Evolutionary conservation across 2,329 filamentous ascomycete species (phyloP).

Genomic region (Cercospora sojina): DNA sequence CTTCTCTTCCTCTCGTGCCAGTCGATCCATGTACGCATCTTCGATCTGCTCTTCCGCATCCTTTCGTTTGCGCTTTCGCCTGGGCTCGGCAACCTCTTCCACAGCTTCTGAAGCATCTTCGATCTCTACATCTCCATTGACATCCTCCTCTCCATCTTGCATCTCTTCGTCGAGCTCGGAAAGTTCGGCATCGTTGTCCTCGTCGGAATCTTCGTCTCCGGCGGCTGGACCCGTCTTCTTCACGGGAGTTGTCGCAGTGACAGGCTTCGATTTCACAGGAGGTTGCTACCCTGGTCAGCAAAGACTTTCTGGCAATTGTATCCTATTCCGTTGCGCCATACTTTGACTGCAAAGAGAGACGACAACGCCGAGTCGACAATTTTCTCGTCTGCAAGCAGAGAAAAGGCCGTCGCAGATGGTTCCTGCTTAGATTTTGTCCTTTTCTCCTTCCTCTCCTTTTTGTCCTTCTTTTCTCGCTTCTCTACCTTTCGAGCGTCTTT

Average conservation of each 20-base stretch:
- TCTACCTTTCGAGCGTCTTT: conserved; percentile 21
- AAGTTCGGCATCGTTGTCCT: conserved; percentile 32
- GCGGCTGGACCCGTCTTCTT: conserved; percentile 1
- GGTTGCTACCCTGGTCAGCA: conserved; percentile 38
- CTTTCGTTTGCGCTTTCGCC: conserved; percentile 55
- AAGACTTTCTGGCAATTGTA: conserved; percentile 8
- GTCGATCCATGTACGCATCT: conserved; percentile 65
- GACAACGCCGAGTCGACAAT: conserved; percentile 46
- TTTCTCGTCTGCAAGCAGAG: conserved; percentile 38
- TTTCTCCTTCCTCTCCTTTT: conserved; percentile 15
- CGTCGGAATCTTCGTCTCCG: conserved; percentile 37
- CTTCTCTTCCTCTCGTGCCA: conserved; percentile 51
- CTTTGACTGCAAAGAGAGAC: conserved; percentile 48
- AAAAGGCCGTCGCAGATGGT: conserved; percentile 20
- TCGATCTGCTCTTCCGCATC: conserved; percentile 64
- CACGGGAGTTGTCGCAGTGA: conserved; percentile 40
- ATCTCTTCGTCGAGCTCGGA: conserved; percentile 25
- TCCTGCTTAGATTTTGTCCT: conserved; percentile 16
- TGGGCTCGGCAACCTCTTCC: conserved; percentile 44
- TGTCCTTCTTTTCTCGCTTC: conserved; percentile 25
- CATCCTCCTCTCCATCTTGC: conserved; percentile 23
- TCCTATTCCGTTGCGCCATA: conserved; percentile 34
- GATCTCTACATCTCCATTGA: conserved; percentile 28
- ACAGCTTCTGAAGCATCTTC: conserved; percentile 22
- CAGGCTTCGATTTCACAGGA: conserved; percentile 25